phyloP scores from a whole-genome alignment of 495 filamentous ascomycete genomes.

The Penicillium crystallinum region DNA sequence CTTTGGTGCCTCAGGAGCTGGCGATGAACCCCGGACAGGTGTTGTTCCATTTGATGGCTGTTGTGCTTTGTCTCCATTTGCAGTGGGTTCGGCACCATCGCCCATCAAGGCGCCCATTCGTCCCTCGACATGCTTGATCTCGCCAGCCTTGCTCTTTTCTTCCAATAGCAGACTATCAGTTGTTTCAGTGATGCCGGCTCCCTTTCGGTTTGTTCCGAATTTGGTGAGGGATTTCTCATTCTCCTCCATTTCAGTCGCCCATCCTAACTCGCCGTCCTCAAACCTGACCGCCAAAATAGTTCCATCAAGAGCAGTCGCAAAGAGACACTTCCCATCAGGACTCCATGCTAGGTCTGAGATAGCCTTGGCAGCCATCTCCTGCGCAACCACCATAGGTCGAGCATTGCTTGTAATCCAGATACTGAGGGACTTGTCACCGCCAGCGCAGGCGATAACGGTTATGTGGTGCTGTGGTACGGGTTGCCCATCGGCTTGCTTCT shows the following conservation, averaged over 20 bases:
- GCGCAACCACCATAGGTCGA: constrained; percentile 77
- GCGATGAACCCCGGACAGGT: constrained; percentile 33
- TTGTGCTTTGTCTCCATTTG: constrained; percentile 39
- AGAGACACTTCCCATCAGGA: constrained; percentile 83
- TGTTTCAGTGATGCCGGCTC: constrained; percentile 84
- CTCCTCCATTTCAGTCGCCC: constrained; percentile 68
- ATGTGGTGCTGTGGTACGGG: constrained; percentile 49
- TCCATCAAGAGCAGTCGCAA: constrained; percentile 81
- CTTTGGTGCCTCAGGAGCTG: constrained; percentile 33
- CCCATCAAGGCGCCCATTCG: constrained; percentile 98
- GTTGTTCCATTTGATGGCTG: constrained; percentile 39
- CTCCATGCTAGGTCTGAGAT: constrained; percentile 94
- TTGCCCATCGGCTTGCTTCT: constrained; percentile 38
- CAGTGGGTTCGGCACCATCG: constrained; percentile 48
- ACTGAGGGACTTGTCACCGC: constrained; percentile 90
- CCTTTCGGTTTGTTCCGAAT: constrained; percentile 80
- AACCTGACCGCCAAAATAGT: constrained; percentile 73
- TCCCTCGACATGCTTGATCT: constrained; percentile 82
- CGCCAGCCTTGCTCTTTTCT: constrained; percentile 84
- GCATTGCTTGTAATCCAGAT: constrained; percentile 97
- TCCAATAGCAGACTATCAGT: constrained; percentile 81
- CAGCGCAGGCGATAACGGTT: constrained; percentile 93
- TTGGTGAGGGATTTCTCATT: constrained; percentile 91
- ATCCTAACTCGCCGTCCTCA: constrained; percentile 68
- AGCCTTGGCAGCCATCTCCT: constrained; percentile 83